Conservation (phyloP, 306 rosid genomes). For the Sechiopsis laciniata region DNA sequence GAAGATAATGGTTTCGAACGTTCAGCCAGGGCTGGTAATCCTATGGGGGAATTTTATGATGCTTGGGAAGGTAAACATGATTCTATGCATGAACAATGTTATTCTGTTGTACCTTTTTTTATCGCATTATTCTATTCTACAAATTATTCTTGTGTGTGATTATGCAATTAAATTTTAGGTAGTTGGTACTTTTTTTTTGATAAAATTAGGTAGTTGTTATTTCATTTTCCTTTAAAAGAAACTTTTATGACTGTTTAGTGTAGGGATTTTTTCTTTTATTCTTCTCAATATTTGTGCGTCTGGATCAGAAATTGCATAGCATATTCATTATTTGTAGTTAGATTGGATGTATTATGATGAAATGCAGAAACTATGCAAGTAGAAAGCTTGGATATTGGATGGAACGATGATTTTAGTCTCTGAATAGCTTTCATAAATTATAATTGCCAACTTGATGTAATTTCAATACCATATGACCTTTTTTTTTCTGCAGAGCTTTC, state of each 20-base stretch:
- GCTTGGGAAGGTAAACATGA: slow-evolving; percentile 77
- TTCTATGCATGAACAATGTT: not conserved
- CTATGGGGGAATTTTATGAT: slow-evolving; percentile 66
- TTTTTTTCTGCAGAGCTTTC: slow-evolving; percentile 53
- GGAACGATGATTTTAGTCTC: not conserved
- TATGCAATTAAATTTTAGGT: not conserved
- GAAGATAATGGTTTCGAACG: slow-evolving; percentile 58
- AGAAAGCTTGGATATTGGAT: not conserved
- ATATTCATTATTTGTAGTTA: not conserved
- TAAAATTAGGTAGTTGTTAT: too few relatives aligned
- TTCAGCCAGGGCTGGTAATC: slow-evolving; percentile 34
- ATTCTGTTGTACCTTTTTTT: not conserved
- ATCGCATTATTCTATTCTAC: not conserved
- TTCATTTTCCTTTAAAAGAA: too few relatives aligned
- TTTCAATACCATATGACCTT: slow-evolving; percentile 15
- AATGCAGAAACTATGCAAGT: not conserved
- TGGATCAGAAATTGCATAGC: not conserved
- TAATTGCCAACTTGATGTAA: not conserved
- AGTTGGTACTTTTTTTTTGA: too few relatives aligned
- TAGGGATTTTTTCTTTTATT: not conserved
- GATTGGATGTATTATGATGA: slow-evolving; percentile 1
- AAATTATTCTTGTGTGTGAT: too few relatives aligned
- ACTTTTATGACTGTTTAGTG: not conserved
- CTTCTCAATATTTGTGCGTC: not conserved
- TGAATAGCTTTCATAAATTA: not conserved